A percentile compares a stretch with the other conserved stretches of the same genome.
These are phyloP conservation scores for Nicotiana knightiana DNA, from an alignment of 257 asterid species.

Conservation along the genomic window DNA sequence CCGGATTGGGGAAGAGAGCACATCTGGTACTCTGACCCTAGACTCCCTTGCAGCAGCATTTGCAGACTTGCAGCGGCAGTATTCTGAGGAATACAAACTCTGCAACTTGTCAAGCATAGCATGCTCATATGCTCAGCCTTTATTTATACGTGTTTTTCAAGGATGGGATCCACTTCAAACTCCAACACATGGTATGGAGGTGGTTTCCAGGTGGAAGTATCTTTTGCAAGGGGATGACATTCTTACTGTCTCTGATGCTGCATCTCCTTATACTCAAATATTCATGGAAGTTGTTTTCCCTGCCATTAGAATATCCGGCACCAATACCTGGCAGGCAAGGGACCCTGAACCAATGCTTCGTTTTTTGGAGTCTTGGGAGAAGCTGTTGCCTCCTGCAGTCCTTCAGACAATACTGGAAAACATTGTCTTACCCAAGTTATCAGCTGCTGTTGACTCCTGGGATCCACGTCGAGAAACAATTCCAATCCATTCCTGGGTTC, in stretches of 20 bases:
- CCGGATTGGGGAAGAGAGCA: conserved; percentile 41
- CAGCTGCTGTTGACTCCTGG: conserved; percentile 66
- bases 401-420: conserved; percentile 44
- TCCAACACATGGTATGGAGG: conserved; percentile 48
- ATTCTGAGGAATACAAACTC: conserved; percentile 51
- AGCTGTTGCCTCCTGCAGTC: conserved; percentile 41
- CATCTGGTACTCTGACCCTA: conserved; percentile 46
- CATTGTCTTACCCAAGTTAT: conserved; percentile 50
- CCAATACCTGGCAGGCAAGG: conserved; percentile 64
- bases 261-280: conserved; percentile 55
- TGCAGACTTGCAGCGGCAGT: conserved; percentile 46
- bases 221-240: conserved; percentile 43
- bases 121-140: conserved; percentile 64
- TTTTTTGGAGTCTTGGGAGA: conserved; percentile 64
- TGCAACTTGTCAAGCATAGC: conserved; percentile 78
- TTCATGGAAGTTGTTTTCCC: conserved; percentile 67
- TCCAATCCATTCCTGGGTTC: conserved; percentile 61
- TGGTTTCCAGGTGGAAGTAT: conserved; percentile 47
- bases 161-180: conserved; percentile 79
- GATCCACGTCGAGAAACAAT: conserved; percentile 64
- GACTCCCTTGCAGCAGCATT: conserved; percentile 64
- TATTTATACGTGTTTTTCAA: conserved; percentile 53
- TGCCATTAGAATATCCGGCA: conserved; percentile 62
- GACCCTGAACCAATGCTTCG: conserved; percentile 62
- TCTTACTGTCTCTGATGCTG: conserved; percentile 22